A percentile compares a stretch with the other conserved stretches of the same genome.
phyloP scores from a whole-genome alignment of 129 eudicot genomes.

The Silybum marianum region DNA sequence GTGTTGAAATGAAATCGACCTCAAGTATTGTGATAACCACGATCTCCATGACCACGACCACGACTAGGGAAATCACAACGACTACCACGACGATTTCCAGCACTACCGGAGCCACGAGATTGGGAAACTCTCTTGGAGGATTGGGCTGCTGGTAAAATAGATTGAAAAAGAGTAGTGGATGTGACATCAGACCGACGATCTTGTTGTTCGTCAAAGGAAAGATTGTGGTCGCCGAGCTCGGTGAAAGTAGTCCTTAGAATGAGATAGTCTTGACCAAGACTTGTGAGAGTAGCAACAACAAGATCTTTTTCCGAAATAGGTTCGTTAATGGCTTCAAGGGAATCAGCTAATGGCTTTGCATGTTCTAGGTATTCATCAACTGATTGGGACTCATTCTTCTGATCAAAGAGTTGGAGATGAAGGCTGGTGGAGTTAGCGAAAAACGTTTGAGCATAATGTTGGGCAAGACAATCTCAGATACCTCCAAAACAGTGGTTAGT shows the following conservation, averaged over 20 bases:
- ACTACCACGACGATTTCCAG: background rate
- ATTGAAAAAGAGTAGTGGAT: background rate
- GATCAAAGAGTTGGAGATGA: background rate
- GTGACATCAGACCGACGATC: background rate
- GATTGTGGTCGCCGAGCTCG: background rate
- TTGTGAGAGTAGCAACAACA: background rate
- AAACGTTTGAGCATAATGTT: too few relatives aligned
- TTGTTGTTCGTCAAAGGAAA: background rate
- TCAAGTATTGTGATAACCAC: background rate
- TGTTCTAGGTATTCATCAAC: background rate
- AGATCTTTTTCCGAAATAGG: background rate
- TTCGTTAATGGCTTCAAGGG: background rate
- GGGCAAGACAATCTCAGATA: background rate
- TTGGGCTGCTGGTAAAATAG: background rate
- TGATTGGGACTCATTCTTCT: background rate
- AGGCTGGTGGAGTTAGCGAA: background rate
- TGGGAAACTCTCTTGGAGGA: background rate
- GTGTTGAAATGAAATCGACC: background rate
- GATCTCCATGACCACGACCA: background rate
- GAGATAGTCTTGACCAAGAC: background rate
- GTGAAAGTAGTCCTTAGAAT: background rate
- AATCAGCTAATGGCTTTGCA: background rate
- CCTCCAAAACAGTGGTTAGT: background rate
- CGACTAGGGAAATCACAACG: background rate
- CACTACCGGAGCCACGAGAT: background rate